Base-by-base conservation (phyloP, 768 basidiomycete species). In the Xerocomellus chrysenteron region DNA sequence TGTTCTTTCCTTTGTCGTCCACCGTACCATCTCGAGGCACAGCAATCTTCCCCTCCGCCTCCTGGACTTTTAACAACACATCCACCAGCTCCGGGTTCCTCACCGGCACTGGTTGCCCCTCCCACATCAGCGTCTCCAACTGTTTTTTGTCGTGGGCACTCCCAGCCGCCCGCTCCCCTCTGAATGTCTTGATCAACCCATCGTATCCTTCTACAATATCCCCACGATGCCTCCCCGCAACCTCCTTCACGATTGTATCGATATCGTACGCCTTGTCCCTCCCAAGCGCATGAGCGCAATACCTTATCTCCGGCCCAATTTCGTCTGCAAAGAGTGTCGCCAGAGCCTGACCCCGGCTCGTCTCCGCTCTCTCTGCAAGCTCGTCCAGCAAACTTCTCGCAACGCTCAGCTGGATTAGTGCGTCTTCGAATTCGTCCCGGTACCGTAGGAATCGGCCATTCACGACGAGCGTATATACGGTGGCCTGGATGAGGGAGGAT, bases 1-100 rank as follows among this genome's bases (percentile, higher is more conserved):
- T 74, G 66, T 73, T 76, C 57, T 73, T 70, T 17, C 66, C 69
- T 10, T 60, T 61, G n/a, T 60, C 64, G 6, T 55, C 62, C 36
- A 62, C 66, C 35, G 64, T 44, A 13, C 76, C 72, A 47, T 67
- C 65, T 32, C 64, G 70, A 54, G 71, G 68, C 28, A 74, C 74
- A 30, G 74, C 73, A 44, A 97, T 74, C 57, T 78, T 82, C 10
- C 72, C 75, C 64, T 94, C 82, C 2, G 88, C 90, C 17, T 87
- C 83, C 65, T 95, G 92, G 4, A 96, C 88, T 61, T 83, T 88
- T 59, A 92, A 73, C 53, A 97, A 75, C 32, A 91, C 90, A 65
- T 88, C 90, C 46, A 97, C 95, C 55, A 98, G 76, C 72, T 98
- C 94, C 0, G 93, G 92, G 65, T 89, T 94, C 52, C 95, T 82